A percentile compares a stretch with the other conserved stretches of the same genome.
These are phyloP conservation scores for Beauveria sp. DNA, from an alignment of 2,329 filamentous ascomycete species.

Conservation along the genomic window DNA sequence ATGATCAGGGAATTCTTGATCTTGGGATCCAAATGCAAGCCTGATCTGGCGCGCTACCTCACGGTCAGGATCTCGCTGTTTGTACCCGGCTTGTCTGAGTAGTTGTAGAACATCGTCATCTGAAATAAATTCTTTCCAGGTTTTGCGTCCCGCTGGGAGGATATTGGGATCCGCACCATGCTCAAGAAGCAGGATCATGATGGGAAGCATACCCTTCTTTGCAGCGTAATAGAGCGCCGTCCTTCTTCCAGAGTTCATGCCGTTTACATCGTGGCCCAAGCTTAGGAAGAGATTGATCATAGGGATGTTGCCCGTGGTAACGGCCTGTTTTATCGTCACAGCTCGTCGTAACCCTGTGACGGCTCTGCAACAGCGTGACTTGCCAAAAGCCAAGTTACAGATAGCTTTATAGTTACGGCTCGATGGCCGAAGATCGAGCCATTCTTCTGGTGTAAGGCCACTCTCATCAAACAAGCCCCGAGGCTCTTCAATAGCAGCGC, in stretches of 20 bases:
- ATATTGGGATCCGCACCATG: background rate
- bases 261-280: conserved; percentile 19
- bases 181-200: conserved; percentile 14
- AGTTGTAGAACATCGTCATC: background rate
- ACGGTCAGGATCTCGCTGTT: background rate
- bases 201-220: conserved; percentile 13
- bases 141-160: background rate
- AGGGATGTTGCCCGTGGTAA: background rate
- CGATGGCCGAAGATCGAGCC: background rate
- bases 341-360: conserved; percentile 19
- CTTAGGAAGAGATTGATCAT: background rate
- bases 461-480: background rate
- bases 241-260: conserved; percentile 17
- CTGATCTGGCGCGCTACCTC: background rate
- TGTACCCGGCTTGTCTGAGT: background rate
- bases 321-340: conserved; percentile 13
- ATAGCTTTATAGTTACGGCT: conserved; percentile 16
- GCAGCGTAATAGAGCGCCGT: conserved; percentile 22
- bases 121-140: background rate
- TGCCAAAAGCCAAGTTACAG: conserved; percentile 19
- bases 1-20: no score
- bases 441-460: background rate
- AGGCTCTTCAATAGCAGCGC: background rate
- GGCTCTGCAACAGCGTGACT: conserved; percentile 21
- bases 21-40: no score